Evolutionary conservation across 495 filamentous ascomycete species (phyloP).

Genomic region (Aspergillus biplanus): DNA sequence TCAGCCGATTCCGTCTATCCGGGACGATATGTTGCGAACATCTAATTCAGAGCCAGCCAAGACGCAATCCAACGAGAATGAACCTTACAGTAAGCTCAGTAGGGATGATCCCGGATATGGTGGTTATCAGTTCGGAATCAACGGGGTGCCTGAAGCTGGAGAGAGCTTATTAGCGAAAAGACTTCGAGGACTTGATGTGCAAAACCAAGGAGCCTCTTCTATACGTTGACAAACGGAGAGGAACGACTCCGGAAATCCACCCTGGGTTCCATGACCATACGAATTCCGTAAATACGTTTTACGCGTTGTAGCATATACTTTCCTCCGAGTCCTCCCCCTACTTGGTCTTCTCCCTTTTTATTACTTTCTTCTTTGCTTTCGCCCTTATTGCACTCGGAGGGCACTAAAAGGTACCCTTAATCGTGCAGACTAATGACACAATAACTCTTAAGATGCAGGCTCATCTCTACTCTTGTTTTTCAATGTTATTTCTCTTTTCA

Average conservation of each 20-base stretch:
- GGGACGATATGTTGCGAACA: slow-evolving; percentile 30
- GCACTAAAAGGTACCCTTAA: slow-evolving; percentile 3
- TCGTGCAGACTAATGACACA: slow-evolving; percentile 6
- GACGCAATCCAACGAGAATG: slow-evolving; percentile 21
- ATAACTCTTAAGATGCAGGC: slow-evolving; percentile 11
- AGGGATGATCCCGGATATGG: slow-evolving; percentile 72
- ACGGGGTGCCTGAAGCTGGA: slow-evolving; percentile 44
- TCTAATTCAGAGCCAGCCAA: slow-evolving; percentile 13
- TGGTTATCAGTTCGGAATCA: slow-evolving; percentile 51
- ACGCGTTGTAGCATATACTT: too few species aligned
- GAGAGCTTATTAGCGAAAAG: slow-evolving; percentile 60
- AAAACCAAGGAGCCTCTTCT: slow-evolving; percentile 25
- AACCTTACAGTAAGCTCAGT: slow-evolving; percentile 65
- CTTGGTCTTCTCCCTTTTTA: neutral
- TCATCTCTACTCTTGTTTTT: slow-evolving; percentile 10
- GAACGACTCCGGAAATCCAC: too few species aligned
- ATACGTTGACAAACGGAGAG: neutral
- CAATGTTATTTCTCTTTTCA: neutral
- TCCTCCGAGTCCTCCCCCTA: too few species aligned
- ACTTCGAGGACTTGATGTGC: slow-evolving; percentile 54
- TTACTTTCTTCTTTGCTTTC: slow-evolving; percentile 5
- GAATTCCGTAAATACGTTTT: slow-evolving; percentile 14
- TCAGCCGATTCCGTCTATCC: slow-evolving; percentile 26
- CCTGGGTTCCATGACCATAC: neutral
- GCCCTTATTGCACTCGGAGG: neutral